Evolutionary conservation across 352 stramenopile genomes (phyloP).

Genomic region (Phytophthora lateralis): DNA sequence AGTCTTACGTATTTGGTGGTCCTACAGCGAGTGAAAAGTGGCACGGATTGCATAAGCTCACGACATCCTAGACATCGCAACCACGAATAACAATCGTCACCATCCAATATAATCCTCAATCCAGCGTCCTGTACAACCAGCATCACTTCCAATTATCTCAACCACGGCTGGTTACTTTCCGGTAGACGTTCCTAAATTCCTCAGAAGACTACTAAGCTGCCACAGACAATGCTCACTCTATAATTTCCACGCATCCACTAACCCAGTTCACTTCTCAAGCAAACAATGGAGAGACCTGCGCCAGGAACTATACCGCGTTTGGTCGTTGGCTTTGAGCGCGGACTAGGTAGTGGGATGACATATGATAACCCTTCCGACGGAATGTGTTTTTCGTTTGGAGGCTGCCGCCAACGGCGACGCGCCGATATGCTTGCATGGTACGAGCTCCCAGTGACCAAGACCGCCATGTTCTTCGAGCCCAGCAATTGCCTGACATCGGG

Average conservation of each 20-base stretch:
- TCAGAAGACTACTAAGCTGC: background rate
- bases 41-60: background rate
- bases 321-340: background rate
- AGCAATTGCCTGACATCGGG: background rate
- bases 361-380: background rate
- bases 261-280: background rate
- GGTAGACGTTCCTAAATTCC: background rate
- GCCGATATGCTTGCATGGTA: background rate
- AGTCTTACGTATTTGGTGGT: background rate
- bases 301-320: background rate
- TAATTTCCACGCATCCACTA: too few species aligned
- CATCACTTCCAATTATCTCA: background rate
- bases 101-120: background rate
- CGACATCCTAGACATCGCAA: background rate
- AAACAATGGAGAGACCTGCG: background rate
- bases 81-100: background rate
- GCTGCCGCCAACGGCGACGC: background rate
- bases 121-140: background rate
- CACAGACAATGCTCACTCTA: too few species aligned
- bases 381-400: conserved; percentile 1
- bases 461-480: background rate
- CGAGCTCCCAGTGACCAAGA: background rate
- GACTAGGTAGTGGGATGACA: background rate
- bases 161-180: background rate
- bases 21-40: too few species aligned